Percentiles rank a stretch among this genome's conserved stretches.
phyloP scores from a whole-genome alignment of 768 basidiomycete genomes.

The Lactarius hatsudake region DNA sequence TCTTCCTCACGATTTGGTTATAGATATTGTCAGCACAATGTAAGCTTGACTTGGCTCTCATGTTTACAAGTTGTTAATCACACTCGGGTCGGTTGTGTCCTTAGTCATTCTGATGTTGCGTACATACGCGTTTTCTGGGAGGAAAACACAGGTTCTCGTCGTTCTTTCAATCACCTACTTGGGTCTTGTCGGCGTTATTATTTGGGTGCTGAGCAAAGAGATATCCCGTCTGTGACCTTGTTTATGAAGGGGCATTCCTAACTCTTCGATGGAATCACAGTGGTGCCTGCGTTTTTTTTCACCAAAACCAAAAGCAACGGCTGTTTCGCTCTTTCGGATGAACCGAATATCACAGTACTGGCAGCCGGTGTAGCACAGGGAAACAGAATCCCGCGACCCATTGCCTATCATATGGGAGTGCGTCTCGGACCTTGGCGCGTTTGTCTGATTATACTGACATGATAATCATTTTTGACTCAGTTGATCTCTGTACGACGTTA shows the following conservation, averaged over 20 bases:
- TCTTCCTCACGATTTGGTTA: background rate
- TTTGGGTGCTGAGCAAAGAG: slow-evolving; percentile 14
- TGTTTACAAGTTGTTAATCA: background rate
- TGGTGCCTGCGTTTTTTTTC: background rate
- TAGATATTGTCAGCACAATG: slow-evolving; percentile 20
- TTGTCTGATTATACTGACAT: background rate
- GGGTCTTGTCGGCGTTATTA: slow-evolving; percentile 3
- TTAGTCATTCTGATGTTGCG: slow-evolving; percentile 27
- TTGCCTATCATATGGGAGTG: slow-evolving; percentile 21
- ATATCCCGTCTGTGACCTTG: slow-evolving; percentile 3
- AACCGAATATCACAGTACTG: too few relatives aligned
- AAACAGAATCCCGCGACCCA: background rate
- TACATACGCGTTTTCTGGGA: slow-evolving; percentile 24
- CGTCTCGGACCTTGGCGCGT: background rate
- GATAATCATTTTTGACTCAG: background rate
- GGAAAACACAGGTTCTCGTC: slow-evolving; percentile 3
- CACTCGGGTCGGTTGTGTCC: background rate
- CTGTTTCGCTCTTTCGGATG: slow-evolving; percentile 10
- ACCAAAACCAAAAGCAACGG: background rate
- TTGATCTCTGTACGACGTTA: slow-evolving; percentile 11
- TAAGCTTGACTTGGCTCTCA: background rate
- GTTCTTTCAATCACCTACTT: slow-evolving; percentile 6
- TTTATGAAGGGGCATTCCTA: background rate
- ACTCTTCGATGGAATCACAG: slow-evolving; percentile 9
- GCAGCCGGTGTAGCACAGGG: background rate